phyloP scores from a whole-genome alignment of 176 grass and related monocot species.

The Oryza longistaminata region DNA sequence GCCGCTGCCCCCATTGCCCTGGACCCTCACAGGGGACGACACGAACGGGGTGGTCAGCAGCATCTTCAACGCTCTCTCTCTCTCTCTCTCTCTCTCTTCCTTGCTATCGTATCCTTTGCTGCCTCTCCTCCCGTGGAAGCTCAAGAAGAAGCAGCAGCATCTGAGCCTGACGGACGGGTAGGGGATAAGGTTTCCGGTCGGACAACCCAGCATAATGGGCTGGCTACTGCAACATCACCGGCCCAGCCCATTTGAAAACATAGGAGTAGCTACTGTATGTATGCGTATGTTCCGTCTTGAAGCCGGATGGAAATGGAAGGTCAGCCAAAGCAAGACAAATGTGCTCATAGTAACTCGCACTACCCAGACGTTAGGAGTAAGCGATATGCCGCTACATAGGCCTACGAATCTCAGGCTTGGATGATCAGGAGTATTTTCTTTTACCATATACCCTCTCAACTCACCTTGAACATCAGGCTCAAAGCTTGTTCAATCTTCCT shows the following conservation, averaged over 20 bases:
- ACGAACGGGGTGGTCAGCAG: slow-evolving; percentile 37
- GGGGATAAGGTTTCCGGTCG: neutral
- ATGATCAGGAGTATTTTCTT: no score
- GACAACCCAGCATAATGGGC: neutral
- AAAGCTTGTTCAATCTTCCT: neutral
- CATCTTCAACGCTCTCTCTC: slow-evolving; percentile 30
- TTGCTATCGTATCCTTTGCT: neutral
- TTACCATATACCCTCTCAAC: neutral
- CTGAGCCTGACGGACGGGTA: neutral
- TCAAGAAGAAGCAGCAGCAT: neutral
- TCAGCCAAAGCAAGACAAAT: no score
- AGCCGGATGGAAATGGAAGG: no score
- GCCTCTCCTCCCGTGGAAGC: neutral
- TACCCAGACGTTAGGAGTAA: no score
- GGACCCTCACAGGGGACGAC: slow-evolving; percentile 24
- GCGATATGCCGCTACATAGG: no score
- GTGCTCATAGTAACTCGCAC: no score
- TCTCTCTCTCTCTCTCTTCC: neutral
- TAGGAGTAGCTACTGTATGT: no score
- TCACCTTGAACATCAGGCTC: neutral
- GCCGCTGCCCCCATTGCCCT: neutral
- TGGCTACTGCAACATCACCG: neutral
- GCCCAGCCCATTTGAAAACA: no score
- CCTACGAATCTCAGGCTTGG: no score
- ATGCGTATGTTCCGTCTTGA: no score